Base-by-base conservation (phyloP, 2,329 filamentous ascomycete genomes). In the Grosmannia serpens region DNA sequence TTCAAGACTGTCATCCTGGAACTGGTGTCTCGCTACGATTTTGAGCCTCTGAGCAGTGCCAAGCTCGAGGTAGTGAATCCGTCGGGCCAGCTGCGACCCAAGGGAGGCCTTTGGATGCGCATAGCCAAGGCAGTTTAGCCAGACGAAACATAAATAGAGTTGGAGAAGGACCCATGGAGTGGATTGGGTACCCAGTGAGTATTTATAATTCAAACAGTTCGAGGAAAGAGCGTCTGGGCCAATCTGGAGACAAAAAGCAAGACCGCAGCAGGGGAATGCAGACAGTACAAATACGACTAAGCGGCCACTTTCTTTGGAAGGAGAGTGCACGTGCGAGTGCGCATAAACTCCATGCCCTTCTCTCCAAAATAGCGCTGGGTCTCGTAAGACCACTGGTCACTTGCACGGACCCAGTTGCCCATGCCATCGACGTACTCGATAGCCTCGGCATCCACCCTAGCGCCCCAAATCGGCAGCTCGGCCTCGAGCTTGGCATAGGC, bases 1-100 rank as follows among this genome's bases (percentile, higher is more conserved):
- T 69, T 74, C 62, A 75, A 75, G 65, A 62, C 65, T 4, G 64
- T 73, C 7, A 44, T 75, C 13, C 61, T 67, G 3, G 68, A 70
- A 59, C 58, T 74, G 52, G 60, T 73, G 29, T 61, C 62, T 3
- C 64, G 63, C 26, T 74, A 71, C 20, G 46, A 52, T 20, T 53
- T 54, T 22, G 27, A 29, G 20, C 8, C 35, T 38, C 35, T 41
- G 54, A 4, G 24, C 38, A 9, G 10, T 55, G 27, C 31, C 38
- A 22, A 35, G 29, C 29, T 46, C 35, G n/a, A 31, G 55, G 52
- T 61, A 1, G 54, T 61, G 1, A 61, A 61, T 26, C 59, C 59
- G 17, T 61, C 59, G 8, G 59, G 59, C 1, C 59, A 61, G 59
- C 52, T 59, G 17, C 57, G 59, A 38, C 57, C 59, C 1, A n/a